These are phyloP conservation scores for Haplosporangium gracile DNA, from an alignment of 192 early-diverging fungal species.

Conservation along the genomic window DNA sequence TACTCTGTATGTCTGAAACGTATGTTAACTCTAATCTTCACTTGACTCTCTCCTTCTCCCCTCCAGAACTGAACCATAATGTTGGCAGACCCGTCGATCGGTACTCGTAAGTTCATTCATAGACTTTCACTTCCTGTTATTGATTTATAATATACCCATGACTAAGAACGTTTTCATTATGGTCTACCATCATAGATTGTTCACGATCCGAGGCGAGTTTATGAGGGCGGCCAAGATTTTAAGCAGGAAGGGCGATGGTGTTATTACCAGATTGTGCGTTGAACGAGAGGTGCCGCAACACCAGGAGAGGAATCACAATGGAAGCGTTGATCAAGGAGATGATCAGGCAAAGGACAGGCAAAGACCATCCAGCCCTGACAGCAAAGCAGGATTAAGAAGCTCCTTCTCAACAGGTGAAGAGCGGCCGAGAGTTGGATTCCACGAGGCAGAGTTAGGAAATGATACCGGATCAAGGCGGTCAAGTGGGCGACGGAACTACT, in stretches of 20 bases:
- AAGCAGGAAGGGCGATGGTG: constrained; percentile 45
- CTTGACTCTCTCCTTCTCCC: background rate
- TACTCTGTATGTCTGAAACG: background rate
- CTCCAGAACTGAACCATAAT: constrained; percentile 45
- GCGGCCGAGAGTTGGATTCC: background rate
- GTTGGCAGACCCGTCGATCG: constrained; percentile 51
- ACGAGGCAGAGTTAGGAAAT: background rate
- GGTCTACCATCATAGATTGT: constrained; percentile 14
- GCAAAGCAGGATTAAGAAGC: background rate
- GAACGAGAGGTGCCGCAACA: constrained; percentile 27
- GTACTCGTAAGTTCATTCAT: constrained; percentile 27
- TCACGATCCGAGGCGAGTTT: constrained; percentile 55
- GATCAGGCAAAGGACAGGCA: constrained; percentile 16
- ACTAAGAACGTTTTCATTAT: background rate
- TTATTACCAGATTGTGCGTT: constrained; percentile 32
- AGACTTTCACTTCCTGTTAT: no score
- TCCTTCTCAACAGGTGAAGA: background rate
- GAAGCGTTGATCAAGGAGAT: constrained; percentile 44
- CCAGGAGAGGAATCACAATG: constrained; percentile 30
- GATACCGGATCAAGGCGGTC: constrained; percentile 13
- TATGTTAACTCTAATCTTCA: background rate
- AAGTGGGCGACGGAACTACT: constrained; percentile 11
- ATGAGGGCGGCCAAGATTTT: constrained; percentile 55
- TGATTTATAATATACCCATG: background rate
- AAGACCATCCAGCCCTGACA: background rate